Evolutionary conservation across 73 alveolate genomes (phyloP).

Genomic region (Symbiodinium natans): DNA sequence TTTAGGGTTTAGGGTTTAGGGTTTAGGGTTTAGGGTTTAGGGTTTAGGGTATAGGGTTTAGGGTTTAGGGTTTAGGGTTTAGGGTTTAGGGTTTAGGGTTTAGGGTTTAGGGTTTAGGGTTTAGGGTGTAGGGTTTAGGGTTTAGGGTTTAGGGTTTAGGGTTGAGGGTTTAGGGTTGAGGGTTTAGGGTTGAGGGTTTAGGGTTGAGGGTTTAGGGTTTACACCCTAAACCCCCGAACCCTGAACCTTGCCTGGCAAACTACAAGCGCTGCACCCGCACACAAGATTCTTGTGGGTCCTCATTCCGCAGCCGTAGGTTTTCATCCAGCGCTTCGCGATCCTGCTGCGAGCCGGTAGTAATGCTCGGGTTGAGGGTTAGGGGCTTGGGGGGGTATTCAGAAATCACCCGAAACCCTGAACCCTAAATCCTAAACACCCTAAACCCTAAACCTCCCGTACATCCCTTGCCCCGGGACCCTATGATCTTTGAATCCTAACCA

Average conservation of each 20-base stretch:
- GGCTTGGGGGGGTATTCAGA: neutral
- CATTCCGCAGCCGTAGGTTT: slow-evolving; percentile 80
- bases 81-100: neutral
- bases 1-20: neutral
- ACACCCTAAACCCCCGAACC: neutral
- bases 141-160: neutral
- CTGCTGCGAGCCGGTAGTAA: neutral
- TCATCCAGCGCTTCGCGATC: slow-evolving; percentile 87
- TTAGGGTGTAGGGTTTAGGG: neutral
- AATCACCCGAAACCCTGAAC: too few species aligned
- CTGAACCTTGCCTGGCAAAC: neutral
- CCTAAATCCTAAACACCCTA: too few species aligned
- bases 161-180: too few species aligned
- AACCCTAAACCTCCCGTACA: too few species aligned
- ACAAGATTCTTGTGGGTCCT: too few species aligned
- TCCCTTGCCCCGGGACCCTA: too few species aligned
- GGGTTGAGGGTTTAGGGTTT: neutral
- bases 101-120: neutral
- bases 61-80: neutral
- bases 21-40: neutral
- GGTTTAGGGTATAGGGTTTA: neutral
- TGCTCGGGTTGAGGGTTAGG: neutral
- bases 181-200: too few species aligned
- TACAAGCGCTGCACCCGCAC: too few species aligned
- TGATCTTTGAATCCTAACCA: too few species aligned